Percentiles rank a stretch among this genome's conserved stretches.
These are phyloP conservation scores for Fagopyrum homotropicum DNA, from an alignment of 148 eudicot genomes.

Conservation along the genomic window DNA sequence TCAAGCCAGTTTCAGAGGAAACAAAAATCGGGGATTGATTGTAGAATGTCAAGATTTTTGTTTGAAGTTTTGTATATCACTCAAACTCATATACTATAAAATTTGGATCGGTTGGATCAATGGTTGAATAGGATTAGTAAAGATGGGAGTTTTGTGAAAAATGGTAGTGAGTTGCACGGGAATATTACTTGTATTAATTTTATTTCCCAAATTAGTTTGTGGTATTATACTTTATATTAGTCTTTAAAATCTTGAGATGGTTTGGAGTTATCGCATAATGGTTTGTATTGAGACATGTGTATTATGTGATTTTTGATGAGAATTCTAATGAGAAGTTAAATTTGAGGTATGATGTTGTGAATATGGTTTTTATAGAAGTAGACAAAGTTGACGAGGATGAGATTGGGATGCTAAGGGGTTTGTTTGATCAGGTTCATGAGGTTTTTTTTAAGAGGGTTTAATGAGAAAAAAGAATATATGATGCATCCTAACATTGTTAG, in stretches of 20 bases:
- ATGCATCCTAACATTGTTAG: constrained; percentile 53
- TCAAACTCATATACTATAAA: constrained; percentile 58
- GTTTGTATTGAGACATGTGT: constrained; percentile 30
- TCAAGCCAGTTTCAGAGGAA: too few relatives aligned
- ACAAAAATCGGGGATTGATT: constrained; percentile 16
- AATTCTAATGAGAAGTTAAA: not conserved
- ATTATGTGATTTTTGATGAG: constrained; percentile 23
- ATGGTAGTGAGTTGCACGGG: constrained; percentile 33
- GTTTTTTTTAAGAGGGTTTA: constrained; percentile 40
- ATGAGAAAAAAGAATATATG: constrained; percentile 34
- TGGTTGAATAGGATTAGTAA: constrained; percentile 37
- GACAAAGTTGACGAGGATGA: constrained; percentile 17
- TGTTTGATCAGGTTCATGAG: constrained; percentile 65
- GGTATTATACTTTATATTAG: not conserved
- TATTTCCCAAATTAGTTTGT: not conserved
- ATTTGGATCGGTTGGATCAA: constrained; percentile 62
- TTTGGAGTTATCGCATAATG: constrained; percentile 36
- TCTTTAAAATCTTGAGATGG: not conserved
- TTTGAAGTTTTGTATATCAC: constrained; percentile 23
- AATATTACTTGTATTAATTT: constrained; percentile 13
- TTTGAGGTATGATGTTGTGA: not conserved
- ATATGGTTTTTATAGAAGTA: not conserved
- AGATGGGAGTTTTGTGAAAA: constrained; percentile 28
- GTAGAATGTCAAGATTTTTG: constrained; percentile 50
- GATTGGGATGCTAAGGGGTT: constrained; percentile 24